Percentiles rank a stretch among this genome's conserved stretches.
These are phyloP conservation scores for Apocynum venetum DNA, from an alignment of 257 asterid genomes.

Conservation along the genomic window DNA sequence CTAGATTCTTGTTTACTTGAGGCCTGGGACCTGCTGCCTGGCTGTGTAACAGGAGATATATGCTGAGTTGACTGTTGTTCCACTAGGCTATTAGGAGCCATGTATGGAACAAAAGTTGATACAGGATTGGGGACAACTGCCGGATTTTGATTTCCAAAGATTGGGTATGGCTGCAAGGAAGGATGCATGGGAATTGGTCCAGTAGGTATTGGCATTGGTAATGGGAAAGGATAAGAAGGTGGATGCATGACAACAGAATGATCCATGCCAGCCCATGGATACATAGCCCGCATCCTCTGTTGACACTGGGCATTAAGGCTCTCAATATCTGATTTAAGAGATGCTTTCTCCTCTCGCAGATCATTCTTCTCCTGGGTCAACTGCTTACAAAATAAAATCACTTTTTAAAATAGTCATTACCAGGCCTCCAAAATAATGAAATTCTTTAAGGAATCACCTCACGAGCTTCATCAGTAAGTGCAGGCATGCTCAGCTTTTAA, in stretches of 20 bases:
- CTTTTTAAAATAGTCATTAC: conserved; percentile 18
- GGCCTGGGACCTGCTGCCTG: conserved; percentile 47
- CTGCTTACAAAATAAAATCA: conserved; percentile 35
- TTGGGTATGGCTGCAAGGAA: conserved; percentile 81
- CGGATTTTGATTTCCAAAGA: conserved; percentile 71
- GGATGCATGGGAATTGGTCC: conserved; percentile 94
- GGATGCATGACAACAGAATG: conserved; percentile 93
- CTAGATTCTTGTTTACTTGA: conserved; percentile 61
- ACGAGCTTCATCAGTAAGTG: conserved; percentile 84
- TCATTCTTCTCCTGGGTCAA: conserved; percentile 63
- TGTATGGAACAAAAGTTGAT: conserved; percentile 70
- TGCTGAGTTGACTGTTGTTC: conserved; percentile 72
- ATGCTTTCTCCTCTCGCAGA: conserved; percentile 68
- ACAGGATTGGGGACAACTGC: conserved; percentile 63
- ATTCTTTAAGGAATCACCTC: conserved; percentile 50
- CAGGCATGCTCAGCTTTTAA: conserved; percentile 73
- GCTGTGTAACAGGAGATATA: conserved; percentile 57
- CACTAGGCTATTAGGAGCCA: conserved; percentile 59
- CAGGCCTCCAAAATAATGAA: conserved; percentile 10
- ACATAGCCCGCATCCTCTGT: conserved; percentile 79
- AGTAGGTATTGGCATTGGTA: conserved; percentile 82
- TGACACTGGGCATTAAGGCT: conserved; percentile 72
- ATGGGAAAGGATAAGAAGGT: conserved; percentile 72
- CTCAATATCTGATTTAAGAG: conserved; percentile 58
- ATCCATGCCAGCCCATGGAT: conserved; percentile 95